These are phyloP conservation scores for Mortierella alpina DNA, from an alignment of 192 early-diverging fungal species.

Conservation along the genomic window DNA sequence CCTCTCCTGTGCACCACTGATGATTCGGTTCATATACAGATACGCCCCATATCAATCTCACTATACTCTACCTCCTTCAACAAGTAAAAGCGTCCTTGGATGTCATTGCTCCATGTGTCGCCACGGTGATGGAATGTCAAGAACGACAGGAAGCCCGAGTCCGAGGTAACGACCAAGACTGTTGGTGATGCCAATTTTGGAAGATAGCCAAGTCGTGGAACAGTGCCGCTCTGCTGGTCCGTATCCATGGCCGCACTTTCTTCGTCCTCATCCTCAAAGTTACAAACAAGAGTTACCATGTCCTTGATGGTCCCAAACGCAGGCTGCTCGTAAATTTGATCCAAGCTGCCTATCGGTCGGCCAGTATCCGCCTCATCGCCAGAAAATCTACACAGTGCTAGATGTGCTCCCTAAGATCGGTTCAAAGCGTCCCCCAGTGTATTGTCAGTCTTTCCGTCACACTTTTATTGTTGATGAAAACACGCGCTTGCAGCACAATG, in stretches of 20 bases:
- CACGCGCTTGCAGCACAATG: background rate
- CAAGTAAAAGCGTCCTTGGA: constrained; percentile 20
- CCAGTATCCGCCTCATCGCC: constrained; percentile 14
- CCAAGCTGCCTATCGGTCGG: constrained; percentile 32
- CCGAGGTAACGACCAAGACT: constrained; percentile 37
- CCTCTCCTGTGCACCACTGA: no score
- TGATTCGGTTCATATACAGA: no score
- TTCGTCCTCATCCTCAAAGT: constrained; percentile 27
- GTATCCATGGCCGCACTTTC: background rate
- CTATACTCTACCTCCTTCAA: constrained; percentile 26
- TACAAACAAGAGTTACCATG: constrained; percentile 32
- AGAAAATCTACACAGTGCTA: constrained; percentile 26
- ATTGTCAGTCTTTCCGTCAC: background rate
- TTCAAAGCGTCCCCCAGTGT: background rate
- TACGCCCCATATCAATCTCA: background rate
- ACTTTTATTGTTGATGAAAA: background rate
- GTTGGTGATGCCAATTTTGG: constrained; percentile 13
- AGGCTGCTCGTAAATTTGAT: constrained; percentile 48
- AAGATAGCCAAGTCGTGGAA: constrained; percentile 31
- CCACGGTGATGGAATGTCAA: constrained; percentile 78
- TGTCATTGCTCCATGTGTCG: constrained; percentile 64
- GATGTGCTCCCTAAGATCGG: constrained; percentile 19
- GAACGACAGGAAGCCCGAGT: constrained; percentile 55
- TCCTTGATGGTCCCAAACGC: constrained; percentile 60
- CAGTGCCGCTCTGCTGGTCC: background rate